These are phyloP conservation scores for Mycena haematopus DNA, from an alignment of 768 basidiomycete genomes.

Conservation along the genomic window DNA sequence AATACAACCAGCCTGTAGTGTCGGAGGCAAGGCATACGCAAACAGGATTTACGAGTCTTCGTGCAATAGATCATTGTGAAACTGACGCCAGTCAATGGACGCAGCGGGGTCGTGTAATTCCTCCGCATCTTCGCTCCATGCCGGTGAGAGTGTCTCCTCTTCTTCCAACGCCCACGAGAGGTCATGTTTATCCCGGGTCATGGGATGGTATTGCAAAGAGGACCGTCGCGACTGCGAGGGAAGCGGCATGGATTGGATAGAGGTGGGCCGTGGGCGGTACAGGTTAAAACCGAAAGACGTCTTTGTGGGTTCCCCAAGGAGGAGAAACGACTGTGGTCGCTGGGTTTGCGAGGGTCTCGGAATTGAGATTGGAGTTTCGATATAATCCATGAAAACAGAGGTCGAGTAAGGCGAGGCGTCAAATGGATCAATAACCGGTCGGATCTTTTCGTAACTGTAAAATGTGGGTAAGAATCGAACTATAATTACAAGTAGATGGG, in stretches of 20 bases:
- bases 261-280: slow-evolving; percentile 38
- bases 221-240: slow-evolving; percentile 38
- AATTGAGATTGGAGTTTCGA: slow-evolving; percentile 36
- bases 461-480: slow-evolving; percentile 8
- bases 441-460: slow-evolving; percentile 25
- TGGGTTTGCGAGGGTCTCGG: slow-evolving; percentile 27
- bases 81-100: slow-evolving; percentile 62
- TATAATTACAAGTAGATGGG: neutral
- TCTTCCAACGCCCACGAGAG: slow-evolving; percentile 50
- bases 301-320: slow-evolving; percentile 36
- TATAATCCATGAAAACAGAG: slow-evolving; percentile 52
- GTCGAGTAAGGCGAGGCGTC: slow-evolving; percentile 47
- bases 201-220: slow-evolving; percentile 39
- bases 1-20: neutral
- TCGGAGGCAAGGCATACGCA: neutral
- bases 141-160: slow-evolving; percentile 31
- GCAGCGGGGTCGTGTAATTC: slow-evolving; percentile 45
- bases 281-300: slow-evolving; percentile 32
- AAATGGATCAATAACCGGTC: slow-evolving; percentile 46
- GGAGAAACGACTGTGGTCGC: slow-evolving; percentile 31
- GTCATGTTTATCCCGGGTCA: slow-evolving; percentile 40
- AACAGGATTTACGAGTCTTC: slow-evolving; percentile 5
- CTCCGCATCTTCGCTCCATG: slow-evolving; percentile 34
- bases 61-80: slow-evolving; percentile 51
- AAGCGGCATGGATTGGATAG: slow-evolving; percentile 40